Evolutionary conservation across 768 basidiomycete species (phyloP), one percentile per base, ranked within the genome.

Genomic region (Boletus sp.): DNA sequence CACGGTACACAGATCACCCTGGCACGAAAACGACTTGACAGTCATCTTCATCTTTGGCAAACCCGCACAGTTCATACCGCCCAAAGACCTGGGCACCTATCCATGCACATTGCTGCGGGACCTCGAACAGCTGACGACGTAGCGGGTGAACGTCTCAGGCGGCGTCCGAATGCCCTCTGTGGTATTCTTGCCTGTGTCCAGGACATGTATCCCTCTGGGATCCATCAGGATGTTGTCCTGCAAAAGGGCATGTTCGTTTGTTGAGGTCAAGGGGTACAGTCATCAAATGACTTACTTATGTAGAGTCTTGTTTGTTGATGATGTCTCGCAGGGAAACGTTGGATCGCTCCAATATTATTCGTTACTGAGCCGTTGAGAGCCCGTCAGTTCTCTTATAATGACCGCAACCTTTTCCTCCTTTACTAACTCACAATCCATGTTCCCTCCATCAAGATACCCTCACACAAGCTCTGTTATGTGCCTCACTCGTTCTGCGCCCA

Each of bases 121-220:
- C 71, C 78, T 98, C n/a, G 75, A 80, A 47, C 75, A 83, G 14
- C 80, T 97, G 28, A 62, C 67, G 12, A 68, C 72, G 7, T 75
- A 81, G 32, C 65, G 61, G 5, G 59, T 77, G 32, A 50, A 57
- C 15, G 45, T 64, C 28, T 57, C 67, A 15, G 68, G 66, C 14
- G 61, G 61, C 24, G 62, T 70, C 35, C 78, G 81, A 44, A 80
- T 71, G 11, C 74, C 85, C 4, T 81, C 82, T 9, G 89, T 86
- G 0, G 81, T 99, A 6, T 98, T 98, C 67, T 65, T 90, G 9
- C 96, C 96, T 0, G 80, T 0, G 85, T 88, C 12, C 71, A 77
- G 37, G 94, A 92, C 54, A 94, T 99, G 84, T 98, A 98, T 68
- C 96, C 96, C 0, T 86, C 89, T 3, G 94, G 94, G 0, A 92